Evolutionary conservation across 2,329 filamentous ascomycete genomes (phyloP).

Genomic region (Metarhizium humberi): DNA sequence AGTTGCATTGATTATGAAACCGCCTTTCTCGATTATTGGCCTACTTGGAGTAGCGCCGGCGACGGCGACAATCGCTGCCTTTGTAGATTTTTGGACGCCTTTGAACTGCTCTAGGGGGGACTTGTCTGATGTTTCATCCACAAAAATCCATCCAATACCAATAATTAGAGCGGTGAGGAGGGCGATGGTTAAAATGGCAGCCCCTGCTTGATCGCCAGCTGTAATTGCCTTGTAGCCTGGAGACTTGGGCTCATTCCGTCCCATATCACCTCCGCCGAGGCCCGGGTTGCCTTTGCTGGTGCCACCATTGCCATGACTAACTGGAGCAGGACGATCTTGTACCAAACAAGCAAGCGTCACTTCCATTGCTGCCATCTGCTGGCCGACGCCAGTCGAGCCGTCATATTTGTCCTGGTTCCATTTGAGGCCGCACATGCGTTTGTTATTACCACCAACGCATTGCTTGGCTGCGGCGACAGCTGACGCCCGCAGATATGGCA

Average conservation of each 20-base stretch:
- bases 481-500: conserved; percentile 43
- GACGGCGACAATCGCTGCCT: conserved; percentile 14
- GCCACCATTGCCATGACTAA: conserved; percentile 46
- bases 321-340: conserved; percentile 27
- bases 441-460: conserved; percentile 47
- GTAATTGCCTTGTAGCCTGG: conserved; percentile 26
- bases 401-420: conserved; percentile 51
- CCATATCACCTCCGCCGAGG: conserved; percentile 37
- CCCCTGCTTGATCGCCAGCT: conserved; percentile 57
- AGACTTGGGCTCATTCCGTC: conserved; percentile 20
- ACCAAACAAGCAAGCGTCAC: conserved; percentile 55
- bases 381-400: conserved; percentile 52
- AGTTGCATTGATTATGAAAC: conserved; percentile 2
- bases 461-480: conserved; percentile 47
- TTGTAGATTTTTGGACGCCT: conserved; percentile 13
- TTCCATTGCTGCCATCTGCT: conserved; percentile 63
- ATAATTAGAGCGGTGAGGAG: conserved; percentile 45
- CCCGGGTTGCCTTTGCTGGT: conserved; percentile 40
- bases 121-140: conserved; percentile 35
- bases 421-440: conserved; percentile 49
- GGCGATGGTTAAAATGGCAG: conserved; percentile 52
- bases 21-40: conserved; percentile 15
- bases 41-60: conserved; percentile 13
- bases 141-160: conserved; percentile 39
- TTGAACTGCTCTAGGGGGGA: conserved; percentile 21